phyloP scores from a whole-genome alignment of 2,329 filamentous ascomycete genomes.

The Elsinoe batatas region DNA sequence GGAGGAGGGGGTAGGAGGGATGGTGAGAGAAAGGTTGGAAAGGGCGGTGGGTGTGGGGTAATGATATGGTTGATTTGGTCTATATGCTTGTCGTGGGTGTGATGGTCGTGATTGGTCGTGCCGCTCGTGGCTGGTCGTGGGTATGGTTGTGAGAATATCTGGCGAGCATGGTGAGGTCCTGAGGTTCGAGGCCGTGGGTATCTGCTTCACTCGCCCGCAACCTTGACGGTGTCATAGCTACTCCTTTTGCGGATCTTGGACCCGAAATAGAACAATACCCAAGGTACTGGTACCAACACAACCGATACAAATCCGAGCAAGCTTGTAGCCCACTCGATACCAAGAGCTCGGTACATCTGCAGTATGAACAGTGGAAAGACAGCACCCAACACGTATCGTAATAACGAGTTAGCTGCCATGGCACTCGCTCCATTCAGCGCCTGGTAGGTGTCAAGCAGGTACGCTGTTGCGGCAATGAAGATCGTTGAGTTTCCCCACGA shows the following conservation, averaged over 20 bases:
- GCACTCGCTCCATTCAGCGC: slow-evolving; percentile 26
- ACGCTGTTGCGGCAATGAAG: slow-evolving; percentile 29
- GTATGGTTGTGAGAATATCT: too few relatives aligned
- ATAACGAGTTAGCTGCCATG: slow-evolving; percentile 26
- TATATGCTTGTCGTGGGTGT: too few relatives aligned
- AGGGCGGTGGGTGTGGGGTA: neutral
- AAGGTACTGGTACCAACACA: slow-evolving; percentile 30
- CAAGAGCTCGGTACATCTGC: slow-evolving; percentile 21
- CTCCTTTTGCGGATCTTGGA: slow-evolving; percentile 20
- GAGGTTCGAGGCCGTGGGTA: too few relatives aligned
- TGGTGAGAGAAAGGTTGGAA: neutral
- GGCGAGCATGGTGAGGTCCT: too few relatives aligned
- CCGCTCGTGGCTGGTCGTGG: too few relatives aligned
- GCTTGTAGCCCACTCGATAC: slow-evolving; percentile 28
- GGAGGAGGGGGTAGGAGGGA: neutral
- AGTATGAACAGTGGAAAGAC: slow-evolving; percentile 27
- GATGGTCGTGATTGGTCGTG: too few relatives aligned
- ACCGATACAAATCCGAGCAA: slow-evolving; percentile 31
- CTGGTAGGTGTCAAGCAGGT: slow-evolving; percentile 33
- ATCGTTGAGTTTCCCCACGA: slow-evolving; percentile 21
- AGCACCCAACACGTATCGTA: slow-evolving; percentile 24
- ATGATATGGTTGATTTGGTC: neutral
- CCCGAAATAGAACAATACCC: slow-evolving; percentile 26
- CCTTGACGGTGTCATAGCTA: slow-evolving; percentile 17
- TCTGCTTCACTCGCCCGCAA: neutral